These are phyloP conservation scores for Nadsonia fulvescens DNA, from an alignment of 805 yeast species.

Conservation along the genomic window DNA sequence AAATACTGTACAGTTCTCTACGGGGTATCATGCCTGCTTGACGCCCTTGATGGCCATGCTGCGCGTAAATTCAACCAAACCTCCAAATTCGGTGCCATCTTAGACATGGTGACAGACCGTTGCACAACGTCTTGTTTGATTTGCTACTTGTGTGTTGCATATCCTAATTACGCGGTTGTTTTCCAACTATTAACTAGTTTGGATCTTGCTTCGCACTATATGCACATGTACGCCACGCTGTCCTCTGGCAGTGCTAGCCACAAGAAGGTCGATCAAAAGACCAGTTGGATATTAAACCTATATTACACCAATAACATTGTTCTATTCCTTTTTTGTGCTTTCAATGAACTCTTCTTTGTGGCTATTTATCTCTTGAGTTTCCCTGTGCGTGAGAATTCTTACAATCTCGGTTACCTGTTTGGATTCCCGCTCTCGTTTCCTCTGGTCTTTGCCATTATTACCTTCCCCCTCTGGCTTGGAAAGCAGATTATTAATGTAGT, in stretches of 20 bases:
- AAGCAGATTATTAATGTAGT: conserved; percentile 82
- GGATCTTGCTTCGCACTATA: conserved; percentile 77
- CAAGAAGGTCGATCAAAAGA: conserved; percentile 58
- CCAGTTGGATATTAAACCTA: conserved; percentile 56
- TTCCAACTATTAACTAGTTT: conserved; percentile 78
- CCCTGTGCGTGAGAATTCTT: conserved; percentile 24
- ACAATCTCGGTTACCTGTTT: conserved; percentile 20
- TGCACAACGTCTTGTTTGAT: conserved; percentile 91
- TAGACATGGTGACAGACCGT: conserved; percentile 97
- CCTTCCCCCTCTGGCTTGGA: conserved; percentile 76
- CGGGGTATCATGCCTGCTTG: conserved; percentile 76
- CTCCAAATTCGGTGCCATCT: conserved; percentile 84
- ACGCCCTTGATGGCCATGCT: conserved; percentile 92
- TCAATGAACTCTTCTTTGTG: conserved; percentile 83
- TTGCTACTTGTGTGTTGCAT: conserved; percentile 65
- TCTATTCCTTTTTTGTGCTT: conserved; percentile 75
- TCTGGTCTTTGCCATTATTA: conserved; percentile 34
- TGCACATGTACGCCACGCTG: conserved; percentile 95
- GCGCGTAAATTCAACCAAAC: conserved; percentile 83
- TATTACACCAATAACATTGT: conserved; percentile 79
- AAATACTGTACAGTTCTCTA: conserved; percentile 57
- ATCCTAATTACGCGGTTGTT: conserved; percentile 47
- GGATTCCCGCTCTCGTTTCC: conserved; percentile 36
- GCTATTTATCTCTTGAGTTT: conserved; percentile 70
- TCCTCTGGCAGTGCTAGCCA: conserved; percentile 66